Percentiles rank a stretch among this genome's conserved stretches.
These are phyloP conservation scores for Lanmaoa rubissima DNA, from an alignment of 768 basidiomycete species.

Conservation along the genomic window DNA sequence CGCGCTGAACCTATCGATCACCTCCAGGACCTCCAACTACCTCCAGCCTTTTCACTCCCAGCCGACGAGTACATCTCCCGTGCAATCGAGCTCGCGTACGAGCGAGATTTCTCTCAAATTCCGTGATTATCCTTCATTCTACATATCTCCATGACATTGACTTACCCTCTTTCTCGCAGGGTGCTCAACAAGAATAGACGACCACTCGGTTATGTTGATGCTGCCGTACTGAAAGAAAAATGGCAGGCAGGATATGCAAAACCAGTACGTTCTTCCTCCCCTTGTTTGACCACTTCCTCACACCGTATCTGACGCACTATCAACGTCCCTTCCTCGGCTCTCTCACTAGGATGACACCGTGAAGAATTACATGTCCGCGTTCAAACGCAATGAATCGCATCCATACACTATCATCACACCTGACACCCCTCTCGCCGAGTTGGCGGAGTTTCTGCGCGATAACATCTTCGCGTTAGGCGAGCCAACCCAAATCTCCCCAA, in stretches of 20 bases:
- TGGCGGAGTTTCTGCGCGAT: constrained; percentile 73
- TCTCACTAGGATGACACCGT: constrained; percentile 64
- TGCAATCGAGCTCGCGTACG: constrained; percentile 86
- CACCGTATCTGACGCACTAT: not conserved
- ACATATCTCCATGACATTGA: not conserved
- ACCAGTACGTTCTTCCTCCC: constrained; percentile 48
- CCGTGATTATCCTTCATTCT: constrained; percentile 51
- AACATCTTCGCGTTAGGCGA: constrained; percentile 78
- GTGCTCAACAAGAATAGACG: constrained; percentile 70
- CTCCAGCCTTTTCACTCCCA: constrained; percentile 84
- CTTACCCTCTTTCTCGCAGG: constrained; percentile 38
- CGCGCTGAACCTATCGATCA: not conserved
- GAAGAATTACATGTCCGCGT: constrained; percentile 66
- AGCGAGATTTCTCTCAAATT: constrained; percentile 91
- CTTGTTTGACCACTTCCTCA: not conserved
- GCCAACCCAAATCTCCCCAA: constrained; percentile 14
- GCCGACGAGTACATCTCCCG: constrained; percentile 65
- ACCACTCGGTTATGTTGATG: constrained; percentile 84
- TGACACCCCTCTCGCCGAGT: constrained; percentile 68
- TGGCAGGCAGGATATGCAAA: constrained; percentile 75
- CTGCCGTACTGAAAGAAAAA: constrained; percentile 66
- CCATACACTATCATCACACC: constrained; percentile 84
- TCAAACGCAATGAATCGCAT: constrained; percentile 59
- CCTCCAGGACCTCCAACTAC: constrained; percentile 62
- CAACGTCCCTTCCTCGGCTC: not conserved